A percentile compares a stretch with the other conserved stretches of the same genome.
Conservation (phyloP, 108 stramenopile species). For the Thalassiosira profunda region DNA sequence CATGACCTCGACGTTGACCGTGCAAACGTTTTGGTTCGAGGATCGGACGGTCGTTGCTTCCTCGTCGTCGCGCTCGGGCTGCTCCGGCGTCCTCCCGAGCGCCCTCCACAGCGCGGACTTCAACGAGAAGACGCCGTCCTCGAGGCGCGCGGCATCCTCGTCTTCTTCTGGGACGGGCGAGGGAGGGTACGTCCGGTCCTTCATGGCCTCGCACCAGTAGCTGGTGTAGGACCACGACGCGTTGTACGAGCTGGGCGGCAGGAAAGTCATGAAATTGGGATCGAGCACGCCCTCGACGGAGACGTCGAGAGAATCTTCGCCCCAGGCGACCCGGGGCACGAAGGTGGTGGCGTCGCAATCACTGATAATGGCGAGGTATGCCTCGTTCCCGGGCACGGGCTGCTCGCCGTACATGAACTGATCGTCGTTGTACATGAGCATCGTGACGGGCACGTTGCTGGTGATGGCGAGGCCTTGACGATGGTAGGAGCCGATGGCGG, state of each 20-base stretch:
- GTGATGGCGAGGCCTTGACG: neutral
- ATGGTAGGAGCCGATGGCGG: too few species aligned
- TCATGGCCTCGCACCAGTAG: constrained; percentile 2
- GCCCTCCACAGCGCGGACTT: neutral
- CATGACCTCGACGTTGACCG: constrained; percentile 15
- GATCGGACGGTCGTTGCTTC: neutral
- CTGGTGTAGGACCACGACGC: constrained; percentile 20
- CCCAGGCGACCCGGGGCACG: neutral
- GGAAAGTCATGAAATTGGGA: constrained; percentile 8
- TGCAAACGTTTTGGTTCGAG: constrained; percentile 18
- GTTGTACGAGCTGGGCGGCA: constrained; percentile 18
- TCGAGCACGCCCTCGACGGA: neutral
- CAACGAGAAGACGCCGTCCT: neutral
- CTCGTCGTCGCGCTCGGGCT: neutral
- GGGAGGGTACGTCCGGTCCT: neutral
- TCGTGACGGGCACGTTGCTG: constrained; percentile 24
- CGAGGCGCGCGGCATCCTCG: neutral
- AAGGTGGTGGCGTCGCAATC: constrained; percentile 12
- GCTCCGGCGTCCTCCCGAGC: neutral
- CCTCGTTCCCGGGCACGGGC: constrained; percentile 14
- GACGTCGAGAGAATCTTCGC: neutral
- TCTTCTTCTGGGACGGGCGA: neutral
- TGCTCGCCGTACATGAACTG: constrained; percentile 8
- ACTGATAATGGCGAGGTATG: constrained; percentile 14
- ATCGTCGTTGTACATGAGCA: constrained; percentile 13